Conservation (phyloP, 805 yeast species). For the Yarrowia deformans region DNA sequence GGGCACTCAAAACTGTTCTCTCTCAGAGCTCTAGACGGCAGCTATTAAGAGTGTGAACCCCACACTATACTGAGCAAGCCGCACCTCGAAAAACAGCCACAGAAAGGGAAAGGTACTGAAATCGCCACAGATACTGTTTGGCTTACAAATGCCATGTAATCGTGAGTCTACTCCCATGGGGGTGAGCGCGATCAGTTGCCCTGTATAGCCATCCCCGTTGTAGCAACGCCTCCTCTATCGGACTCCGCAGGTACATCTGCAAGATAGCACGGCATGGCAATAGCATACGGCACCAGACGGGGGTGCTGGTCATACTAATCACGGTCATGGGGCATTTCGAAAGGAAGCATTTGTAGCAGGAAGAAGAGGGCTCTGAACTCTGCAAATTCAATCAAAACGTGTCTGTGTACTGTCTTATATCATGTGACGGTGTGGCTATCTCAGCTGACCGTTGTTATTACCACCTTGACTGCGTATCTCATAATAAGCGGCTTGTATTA, state of each 20-base stretch:
- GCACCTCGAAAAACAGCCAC: not conserved
- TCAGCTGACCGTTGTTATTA: not conserved
- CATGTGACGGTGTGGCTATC: not conserved
- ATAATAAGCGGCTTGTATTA: not conserved
- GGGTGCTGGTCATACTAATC: not conserved
- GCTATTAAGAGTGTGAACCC: not conserved
- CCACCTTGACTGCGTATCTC: too few relatives aligned
- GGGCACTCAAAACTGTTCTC: too few relatives aligned
- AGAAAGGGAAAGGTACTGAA: not conserved
- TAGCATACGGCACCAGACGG: not conserved
- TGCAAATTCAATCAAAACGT: too few relatives aligned
- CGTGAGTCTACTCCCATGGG: too few relatives aligned
- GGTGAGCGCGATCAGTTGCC: too few relatives aligned
- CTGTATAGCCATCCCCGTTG: too few relatives aligned
- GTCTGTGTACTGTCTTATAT: not conserved
- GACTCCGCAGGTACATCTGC: not conserved
- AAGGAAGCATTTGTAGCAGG: not conserved
- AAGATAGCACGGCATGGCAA: not conserved
- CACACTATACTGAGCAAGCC: not conserved
- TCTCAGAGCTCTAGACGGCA: too few relatives aligned
- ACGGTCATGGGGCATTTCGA: too few relatives aligned
- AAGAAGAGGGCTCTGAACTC: too few relatives aligned
- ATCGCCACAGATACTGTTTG: not conserved
- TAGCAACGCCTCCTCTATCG: not conserved
- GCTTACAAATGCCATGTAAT: too few relatives aligned